Conservation (phyloP, 192 early-diverging fungal genomes). For the Podila epigama region DNA sequence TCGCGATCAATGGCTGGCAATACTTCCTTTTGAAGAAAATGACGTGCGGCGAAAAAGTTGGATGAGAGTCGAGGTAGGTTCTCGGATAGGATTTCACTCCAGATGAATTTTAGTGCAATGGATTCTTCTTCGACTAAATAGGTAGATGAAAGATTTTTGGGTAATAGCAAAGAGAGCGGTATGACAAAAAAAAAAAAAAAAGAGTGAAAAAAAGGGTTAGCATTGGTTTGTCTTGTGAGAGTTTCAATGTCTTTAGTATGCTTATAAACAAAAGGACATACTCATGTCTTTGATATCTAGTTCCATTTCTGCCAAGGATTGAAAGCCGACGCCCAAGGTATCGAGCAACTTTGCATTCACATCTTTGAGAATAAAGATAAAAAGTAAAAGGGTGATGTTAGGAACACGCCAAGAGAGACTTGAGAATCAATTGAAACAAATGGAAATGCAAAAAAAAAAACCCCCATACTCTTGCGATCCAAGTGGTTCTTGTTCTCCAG, state of each 20-base stretch:
- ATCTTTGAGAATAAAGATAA: conserved; percentile 3
- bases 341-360: conserved; percentile 19
- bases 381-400: neutral
- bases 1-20: conserved; percentile 60
- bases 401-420: neutral
- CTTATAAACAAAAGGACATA: too few species aligned
- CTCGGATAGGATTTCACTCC: conserved; percentile 67
- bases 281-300: conserved; percentile 48
- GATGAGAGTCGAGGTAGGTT: conserved; percentile 65
- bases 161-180: too few species aligned
- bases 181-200: too few species aligned
- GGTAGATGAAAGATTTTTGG: neutral
- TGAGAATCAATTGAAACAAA: neutral
- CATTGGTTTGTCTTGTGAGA: too few species aligned
- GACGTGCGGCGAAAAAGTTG: conserved; percentile 68
- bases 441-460: neutral
- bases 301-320: conserved; percentile 40
- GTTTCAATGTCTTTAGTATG: too few species aligned
- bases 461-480: conserved; percentile 20
- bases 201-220: too few species aligned
- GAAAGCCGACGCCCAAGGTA: conserved; percentile 27
- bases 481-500: conserved; percentile 56
- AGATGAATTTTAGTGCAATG: conserved; percentile 67
- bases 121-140: conserved; percentile 57
- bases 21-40: conserved; percentile 66